phyloP scores from a whole-genome alignment of 2,329 filamentous ascomycete species.

The Trichothecium roseum region DNA sequence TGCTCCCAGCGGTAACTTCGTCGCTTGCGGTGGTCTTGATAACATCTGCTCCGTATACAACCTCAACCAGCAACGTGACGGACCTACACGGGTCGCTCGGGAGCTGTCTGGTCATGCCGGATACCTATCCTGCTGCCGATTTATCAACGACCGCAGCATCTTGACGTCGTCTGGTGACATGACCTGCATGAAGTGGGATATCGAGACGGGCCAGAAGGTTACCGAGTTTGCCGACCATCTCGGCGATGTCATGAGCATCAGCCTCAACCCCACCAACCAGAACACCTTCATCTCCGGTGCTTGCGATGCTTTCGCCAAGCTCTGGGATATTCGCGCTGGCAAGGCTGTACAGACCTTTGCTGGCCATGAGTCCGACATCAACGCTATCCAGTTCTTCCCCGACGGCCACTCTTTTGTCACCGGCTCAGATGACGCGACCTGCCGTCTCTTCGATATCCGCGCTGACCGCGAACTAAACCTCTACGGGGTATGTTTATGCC shows the following conservation, averaged over 20 bases:
- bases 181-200: constrained; percentile 99
- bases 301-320: constrained; percentile 95
- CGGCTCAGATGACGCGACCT: constrained; percentile 94
- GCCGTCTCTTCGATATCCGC: constrained; percentile 93
- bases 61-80: constrained; percentile 84
- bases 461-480: constrained; percentile 73
- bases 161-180: constrained; percentile 97
- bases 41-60: constrained; percentile 99
- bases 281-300: constrained; percentile 99
- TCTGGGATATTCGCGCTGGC: constrained; percentile 97
- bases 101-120: constrained; percentile 95
- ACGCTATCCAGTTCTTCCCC: constrained; percentile 98
- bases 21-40: constrained; percentile 95
- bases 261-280: constrained; percentile 97
- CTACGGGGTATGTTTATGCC: constrained; percentile 46
- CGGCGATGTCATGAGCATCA: constrained; percentile 99
- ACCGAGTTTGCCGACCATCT: constrained; percentile 98
- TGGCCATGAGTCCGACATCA: constrained; percentile 97
- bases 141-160: constrained; percentile 97
- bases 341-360: constrained; percentile 99
- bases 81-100: constrained; percentile 89
- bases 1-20: constrained; percentile 94
- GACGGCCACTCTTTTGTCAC: constrained; percentile 98
- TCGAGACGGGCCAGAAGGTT: constrained; percentile 93
- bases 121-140: constrained; percentile 95